Conservation (phyloP, 2,329 filamentous ascomycete genomes). For the Colletotrichum sp. region DNA sequence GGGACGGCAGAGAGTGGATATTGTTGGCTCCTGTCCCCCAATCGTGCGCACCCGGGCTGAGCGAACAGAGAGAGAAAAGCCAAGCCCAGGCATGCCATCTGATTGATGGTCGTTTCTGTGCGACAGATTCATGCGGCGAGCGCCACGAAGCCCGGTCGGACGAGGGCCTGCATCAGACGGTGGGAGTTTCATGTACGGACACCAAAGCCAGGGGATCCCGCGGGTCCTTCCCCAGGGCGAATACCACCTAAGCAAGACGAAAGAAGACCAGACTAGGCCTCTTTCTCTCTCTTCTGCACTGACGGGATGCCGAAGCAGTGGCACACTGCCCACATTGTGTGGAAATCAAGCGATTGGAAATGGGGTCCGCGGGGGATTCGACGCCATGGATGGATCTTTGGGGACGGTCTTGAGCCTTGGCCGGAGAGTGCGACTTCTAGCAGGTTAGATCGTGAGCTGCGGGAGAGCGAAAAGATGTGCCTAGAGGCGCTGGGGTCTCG, state of each 20-base stretch:
- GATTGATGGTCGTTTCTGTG: slow-evolving; percentile 17
- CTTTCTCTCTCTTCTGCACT: not conserved
- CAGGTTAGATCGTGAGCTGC: not conserved
- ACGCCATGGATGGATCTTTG: not conserved
- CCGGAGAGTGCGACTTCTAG: not conserved
- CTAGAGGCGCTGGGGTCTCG: not conserved
- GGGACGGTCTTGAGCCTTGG: not conserved
- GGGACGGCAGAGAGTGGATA: not conserved
- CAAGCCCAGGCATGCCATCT: slow-evolving; percentile 2
- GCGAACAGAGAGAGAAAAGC: not conserved
- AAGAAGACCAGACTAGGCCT: not conserved
- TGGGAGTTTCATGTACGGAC: slow-evolving; percentile 15
- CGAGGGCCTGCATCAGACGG: slow-evolving; percentile 20
- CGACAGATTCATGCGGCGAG: slow-evolving; percentile 17
- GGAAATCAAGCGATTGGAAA: not conserved
- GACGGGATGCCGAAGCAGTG: not conserved
- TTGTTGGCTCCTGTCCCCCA: not conserved
- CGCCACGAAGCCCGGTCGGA: slow-evolving; percentile 10
- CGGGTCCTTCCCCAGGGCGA: not conserved
- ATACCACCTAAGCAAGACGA: not conserved
- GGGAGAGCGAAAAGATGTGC: not conserved
- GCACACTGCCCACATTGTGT: not conserved
- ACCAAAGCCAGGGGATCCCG: not conserved
- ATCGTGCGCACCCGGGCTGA: not conserved
- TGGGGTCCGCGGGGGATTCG: not conserved